phyloP scores from a whole-genome alignment of 2,329 filamentous ascomycete genomes.

The Talaromyces sp. region DNA sequence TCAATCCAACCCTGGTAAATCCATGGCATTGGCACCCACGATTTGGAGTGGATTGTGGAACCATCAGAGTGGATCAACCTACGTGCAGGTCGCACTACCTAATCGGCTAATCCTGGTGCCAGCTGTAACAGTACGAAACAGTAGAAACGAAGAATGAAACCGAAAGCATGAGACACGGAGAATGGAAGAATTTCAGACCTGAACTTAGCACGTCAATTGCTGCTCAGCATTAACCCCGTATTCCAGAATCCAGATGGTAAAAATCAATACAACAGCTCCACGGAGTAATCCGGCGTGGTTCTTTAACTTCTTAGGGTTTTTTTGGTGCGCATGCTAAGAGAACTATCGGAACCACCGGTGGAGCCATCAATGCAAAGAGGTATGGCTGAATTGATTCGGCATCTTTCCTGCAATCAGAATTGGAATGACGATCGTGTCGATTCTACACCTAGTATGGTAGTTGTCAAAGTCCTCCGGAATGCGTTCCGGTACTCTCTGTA shows the following conservation, averaged over 20 bases:
- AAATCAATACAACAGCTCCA: not conserved
- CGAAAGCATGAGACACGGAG: no score
- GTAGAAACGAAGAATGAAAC: no score
- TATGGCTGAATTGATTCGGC: not conserved
- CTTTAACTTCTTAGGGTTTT: not conserved
- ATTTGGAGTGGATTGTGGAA: slow-evolving; percentile 5
- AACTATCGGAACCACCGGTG: not conserved
- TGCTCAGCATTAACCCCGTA: no score
- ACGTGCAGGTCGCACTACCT: not conserved
- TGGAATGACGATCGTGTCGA: slow-evolving; percentile 1
- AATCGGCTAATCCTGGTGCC: not conserved
- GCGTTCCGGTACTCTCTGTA: not conserved
- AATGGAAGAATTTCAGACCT: no score
- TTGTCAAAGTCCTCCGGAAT: not conserved
- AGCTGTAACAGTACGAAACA: no score
- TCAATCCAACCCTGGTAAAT: not conserved
- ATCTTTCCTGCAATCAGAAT: not conserved
- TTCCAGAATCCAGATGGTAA: not conserved
- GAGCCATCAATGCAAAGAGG: not conserved
- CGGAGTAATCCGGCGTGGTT: not conserved
- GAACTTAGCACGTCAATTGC: no score
- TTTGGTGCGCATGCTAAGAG: not conserved
- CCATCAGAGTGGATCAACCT: slow-evolving; percentile 1
- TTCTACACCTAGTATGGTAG: no score
- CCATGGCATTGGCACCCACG: slow-evolving; percentile 5